Evolutionary conservation across 257 asterid species (phyloP), one percentile per base, ranked within the genome.

Genomic region (Ehretia macrophylla): DNA sequence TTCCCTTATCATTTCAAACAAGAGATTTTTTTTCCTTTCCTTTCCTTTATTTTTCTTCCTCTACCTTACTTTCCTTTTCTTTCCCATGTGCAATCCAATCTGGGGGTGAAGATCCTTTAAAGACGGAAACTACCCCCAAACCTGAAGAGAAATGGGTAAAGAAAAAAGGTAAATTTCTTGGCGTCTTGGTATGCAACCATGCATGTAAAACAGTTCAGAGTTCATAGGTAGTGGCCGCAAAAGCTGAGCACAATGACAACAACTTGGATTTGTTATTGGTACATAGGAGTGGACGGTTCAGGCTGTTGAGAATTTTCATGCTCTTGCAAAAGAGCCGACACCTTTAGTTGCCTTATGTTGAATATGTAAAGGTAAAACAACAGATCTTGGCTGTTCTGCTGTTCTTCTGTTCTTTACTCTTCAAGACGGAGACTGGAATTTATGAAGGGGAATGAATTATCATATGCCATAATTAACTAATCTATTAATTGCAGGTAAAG

Each of bases 131-230:
- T 44, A 64, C 45, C 13, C 71, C 59, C 3, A 71, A 66, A 73
- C 44, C 68, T 49, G 94, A 83, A 68, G 96, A 86, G 77, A 87
- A 84, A 58, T 92, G 99, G 99, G 87, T 92, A 63, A 79, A 67
- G 51, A 55, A 64, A 23, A 88, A 88, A 72, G 97, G 99, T 10
- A 83, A 75, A 49, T 83, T 75, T 85, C 91, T 92, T 64, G 95
- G 91, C 63, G 81, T 86, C 48, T 62, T 92, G 66, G 95, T 86
- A 4, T 92, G 99, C 81, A 92, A 92, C 66, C 99, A 92, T 78
- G 82, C 96, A 0, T 92, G 99, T 72, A 92, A 72, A 74, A 92
- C 96, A 21, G 97, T 92, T 66, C 99, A 92, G 78, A 88, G 98
- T 70, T 85, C 95, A 49, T 97, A 88, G 80, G 94, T 92, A 58